Conservation (phyloP, 805 yeast species). For the Maudiozyma saulgeensis region DNA sequence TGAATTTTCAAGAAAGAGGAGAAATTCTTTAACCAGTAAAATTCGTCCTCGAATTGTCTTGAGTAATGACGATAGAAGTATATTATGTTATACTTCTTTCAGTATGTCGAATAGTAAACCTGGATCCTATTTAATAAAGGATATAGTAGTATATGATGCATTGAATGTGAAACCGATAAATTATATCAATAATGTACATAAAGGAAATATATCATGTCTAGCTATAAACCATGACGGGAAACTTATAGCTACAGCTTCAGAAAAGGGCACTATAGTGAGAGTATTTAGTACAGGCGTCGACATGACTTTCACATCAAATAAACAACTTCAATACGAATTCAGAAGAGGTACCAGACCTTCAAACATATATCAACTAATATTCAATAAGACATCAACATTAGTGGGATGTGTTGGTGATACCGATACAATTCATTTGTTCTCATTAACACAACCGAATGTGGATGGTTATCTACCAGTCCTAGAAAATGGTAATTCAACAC, state of each 20-base stretch:
- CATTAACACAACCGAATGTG: conserved; percentile 27
- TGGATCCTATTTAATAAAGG: conserved; percentile 28
- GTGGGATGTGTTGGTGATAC: conserved; percentile 80
- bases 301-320: conserved; percentile 19
- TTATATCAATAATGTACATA: conserved; percentile 24
- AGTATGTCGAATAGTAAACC: conserved; percentile 34
- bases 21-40: conserved; percentile 9
- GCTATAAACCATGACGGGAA: conserved; percentile 50
- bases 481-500: not conserved
- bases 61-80: conserved; percentile 25
- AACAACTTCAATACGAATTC: conserved; percentile 38
- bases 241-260: conserved; percentile 56
- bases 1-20: conserved; percentile 5
- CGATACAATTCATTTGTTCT: conserved; percentile 82
- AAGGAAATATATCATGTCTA: conserved; percentile 23
- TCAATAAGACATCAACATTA: conserved; percentile 50
- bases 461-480: conserved; percentile 11
- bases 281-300: conserved; percentile 50
- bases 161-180: conserved; percentile 63
- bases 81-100: conserved; percentile 24
- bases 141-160: conserved; percentile 71
- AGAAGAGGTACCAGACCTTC: conserved; percentile 73
- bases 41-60: conserved; percentile 19
- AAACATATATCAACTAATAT: conserved; percentile 54
- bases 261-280: conserved; percentile 61